A percentile compares a stretch with the other conserved stretches of the same genome.
phyloP scores from a whole-genome alignment of 306 rosid species.

The Datisca glomerata region DNA sequence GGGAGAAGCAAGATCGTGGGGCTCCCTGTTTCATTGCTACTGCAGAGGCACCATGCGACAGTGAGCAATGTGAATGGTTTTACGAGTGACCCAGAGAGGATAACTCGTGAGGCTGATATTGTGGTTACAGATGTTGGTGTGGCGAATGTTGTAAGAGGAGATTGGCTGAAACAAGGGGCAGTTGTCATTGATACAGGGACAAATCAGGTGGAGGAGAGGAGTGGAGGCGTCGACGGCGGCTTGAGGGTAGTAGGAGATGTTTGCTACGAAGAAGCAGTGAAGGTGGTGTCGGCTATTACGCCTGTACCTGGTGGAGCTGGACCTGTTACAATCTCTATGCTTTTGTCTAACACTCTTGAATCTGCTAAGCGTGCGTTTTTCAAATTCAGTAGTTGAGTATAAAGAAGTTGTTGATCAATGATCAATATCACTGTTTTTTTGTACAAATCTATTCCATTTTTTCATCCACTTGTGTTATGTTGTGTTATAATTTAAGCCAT shows the following conservation, averaged over 20 bases:
- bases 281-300: slow-evolving; percentile 37
- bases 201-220: slow-evolving; percentile 24
- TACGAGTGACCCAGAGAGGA: slow-evolving; percentile 21
- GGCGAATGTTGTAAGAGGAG: slow-evolving; percentile 24
- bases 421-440: too few relatives aligned
- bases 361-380: slow-evolving; percentile 19
- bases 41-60: slow-evolving; percentile 38
- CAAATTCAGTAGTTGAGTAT: too few relatives aligned
- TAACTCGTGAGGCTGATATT: slow-evolving; percentile 36
- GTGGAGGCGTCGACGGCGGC: background rate
- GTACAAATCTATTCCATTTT: too few relatives aligned
- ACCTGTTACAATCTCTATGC: slow-evolving; percentile 31
- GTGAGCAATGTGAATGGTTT: slow-evolving; percentile 26
- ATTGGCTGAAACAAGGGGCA: slow-evolving; percentile 41
- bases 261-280: slow-evolving; percentile 33
- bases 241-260: slow-evolving; percentile 26
- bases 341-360: slow-evolving; percentile 32
- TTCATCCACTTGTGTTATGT: too few relatives aligned
- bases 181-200: slow-evolving; percentile 39
- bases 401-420: too few relatives aligned
- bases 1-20: slow-evolving; percentile 23
- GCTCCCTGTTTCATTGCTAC: slow-evolving; percentile 16
- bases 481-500: too few relatives aligned
- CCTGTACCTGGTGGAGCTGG: slow-evolving; percentile 42
- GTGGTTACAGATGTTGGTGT: slow-evolving; percentile 31